These are phyloP conservation scores for Dendrobium nobile DNA, from an alignment of 106 monocot genomes.

Conservation along the genomic window DNA sequence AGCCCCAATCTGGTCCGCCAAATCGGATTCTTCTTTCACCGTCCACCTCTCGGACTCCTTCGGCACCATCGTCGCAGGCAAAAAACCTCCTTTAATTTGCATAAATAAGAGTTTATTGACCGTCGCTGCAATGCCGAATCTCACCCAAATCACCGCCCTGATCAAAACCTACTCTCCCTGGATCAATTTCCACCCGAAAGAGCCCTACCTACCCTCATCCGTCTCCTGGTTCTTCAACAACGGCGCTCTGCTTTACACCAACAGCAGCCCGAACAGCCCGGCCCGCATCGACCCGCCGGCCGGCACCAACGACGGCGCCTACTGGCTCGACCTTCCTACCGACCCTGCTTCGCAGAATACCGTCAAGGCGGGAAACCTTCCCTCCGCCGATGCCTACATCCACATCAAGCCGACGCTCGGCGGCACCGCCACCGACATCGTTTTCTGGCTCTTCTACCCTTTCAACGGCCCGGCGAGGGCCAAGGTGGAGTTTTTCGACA, in stretches of 20 bases:
- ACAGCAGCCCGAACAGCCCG: slow-evolving; percentile 16
- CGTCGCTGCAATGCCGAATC: slow-evolving; percentile 47
- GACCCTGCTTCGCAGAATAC: slow-evolving; percentile 18
- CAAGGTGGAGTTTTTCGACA: slow-evolving; percentile 25
- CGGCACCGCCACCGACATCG: slow-evolving; percentile 64
- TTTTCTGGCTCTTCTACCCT: slow-evolving; percentile 75
- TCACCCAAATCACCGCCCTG: slow-evolving; percentile 39
- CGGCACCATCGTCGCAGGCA: slow-evolving; percentile 44
- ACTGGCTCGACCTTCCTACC: slow-evolving; percentile 79
- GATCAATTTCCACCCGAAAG: slow-evolving; percentile 61
- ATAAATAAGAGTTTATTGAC: not conserved
- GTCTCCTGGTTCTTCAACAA: slow-evolving; percentile 72
- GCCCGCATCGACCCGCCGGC: slow-evolving; percentile 27
- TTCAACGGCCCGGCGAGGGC: slow-evolving; percentile 76
- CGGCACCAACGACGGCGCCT: slow-evolving; percentile 53
- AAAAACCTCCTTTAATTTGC: not conserved
- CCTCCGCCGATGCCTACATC: slow-evolving; percentile 39
- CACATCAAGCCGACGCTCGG: slow-evolving; percentile 76
- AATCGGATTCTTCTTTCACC: slow-evolving; percentile 7
- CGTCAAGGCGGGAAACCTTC: slow-evolving; percentile 48
- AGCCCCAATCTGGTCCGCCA: slow-evolving; percentile 22
- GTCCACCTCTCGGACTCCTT: slow-evolving; percentile 29
- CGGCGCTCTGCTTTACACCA: slow-evolving; percentile 60
- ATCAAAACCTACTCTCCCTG: slow-evolving; percentile 43
- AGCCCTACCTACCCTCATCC: slow-evolving; percentile 64